Percentiles rank a stretch among this genome's conserved stretches.
These are phyloP conservation scores for Rubia tinctorum DNA, from an alignment of 305 asterid species.

Conservation along the genomic window DNA sequence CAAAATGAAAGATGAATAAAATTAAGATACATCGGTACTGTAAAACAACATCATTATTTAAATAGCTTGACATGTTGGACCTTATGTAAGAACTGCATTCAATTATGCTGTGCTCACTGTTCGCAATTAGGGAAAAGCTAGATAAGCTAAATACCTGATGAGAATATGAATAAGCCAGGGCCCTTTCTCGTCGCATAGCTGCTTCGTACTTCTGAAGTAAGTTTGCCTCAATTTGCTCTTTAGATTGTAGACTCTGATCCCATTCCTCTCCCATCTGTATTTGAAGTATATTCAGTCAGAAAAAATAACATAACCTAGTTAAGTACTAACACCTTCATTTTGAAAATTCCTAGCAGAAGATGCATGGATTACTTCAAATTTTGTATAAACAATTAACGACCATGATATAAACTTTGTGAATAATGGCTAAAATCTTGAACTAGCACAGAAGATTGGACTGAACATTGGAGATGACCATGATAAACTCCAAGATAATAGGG, in stretches of 20 bases:
- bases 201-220: conserved; percentile 87
- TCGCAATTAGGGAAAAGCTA: neutral
- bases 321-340: neutral
- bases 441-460: neutral
- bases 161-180: conserved; percentile 90
- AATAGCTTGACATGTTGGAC: neutral
- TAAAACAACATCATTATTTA: neutral
- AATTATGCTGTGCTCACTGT: neutral
- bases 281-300: neutral
- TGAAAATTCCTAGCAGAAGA: neutral
- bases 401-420: neutral
- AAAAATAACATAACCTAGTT: neutral
- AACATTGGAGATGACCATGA: neutral
- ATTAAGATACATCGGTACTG: neutral
- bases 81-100: neutral
- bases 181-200: conserved; percentile 89
- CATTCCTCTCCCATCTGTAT: conserved; percentile 64
- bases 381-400: neutral
- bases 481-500: neutral
- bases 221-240: conserved; percentile 75
- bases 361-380: neutral
- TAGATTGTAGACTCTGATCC: conserved; percentile 82
- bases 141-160: conserved; percentile 66
- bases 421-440: neutral
- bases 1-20: neutral